Conservation (phyloP, 2,329 filamentous ascomycete species). For the Beauveria sp. region DNA sequence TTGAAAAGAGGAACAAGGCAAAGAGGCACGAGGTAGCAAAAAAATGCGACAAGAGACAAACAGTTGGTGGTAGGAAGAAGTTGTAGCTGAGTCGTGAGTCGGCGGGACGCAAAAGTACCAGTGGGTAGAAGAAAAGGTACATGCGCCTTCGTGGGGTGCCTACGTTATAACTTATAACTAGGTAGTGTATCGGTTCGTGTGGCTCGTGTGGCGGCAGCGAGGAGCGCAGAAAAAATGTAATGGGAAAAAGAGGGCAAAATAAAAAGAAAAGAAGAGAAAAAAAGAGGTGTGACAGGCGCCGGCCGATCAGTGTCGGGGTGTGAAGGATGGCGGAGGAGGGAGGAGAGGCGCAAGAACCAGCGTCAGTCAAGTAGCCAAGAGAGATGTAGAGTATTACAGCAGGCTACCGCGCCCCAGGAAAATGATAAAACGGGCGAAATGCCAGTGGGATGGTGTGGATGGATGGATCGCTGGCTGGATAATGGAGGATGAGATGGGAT, state of each 20-base stretch:
- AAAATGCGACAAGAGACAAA: background rate
- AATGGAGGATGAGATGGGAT: background rate
- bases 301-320: constrained; percentile 5
- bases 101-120: constrained; percentile 9
- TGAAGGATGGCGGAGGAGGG: background rate
- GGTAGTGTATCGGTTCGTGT: background rate
- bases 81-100: constrained; percentile 9
- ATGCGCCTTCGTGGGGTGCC: background rate
- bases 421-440: background rate
- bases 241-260: background rate
- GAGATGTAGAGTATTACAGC: background rate
- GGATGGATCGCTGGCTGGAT: background rate
- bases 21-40: background rate
- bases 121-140: background rate
- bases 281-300: constrained; percentile 6
- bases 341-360: background rate
- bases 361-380: background rate
- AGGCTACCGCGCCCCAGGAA: background rate
- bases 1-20: background rate
- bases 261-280: background rate
- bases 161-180: background rate
- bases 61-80: constrained; percentile 5
- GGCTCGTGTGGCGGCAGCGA: constrained; percentile 4
- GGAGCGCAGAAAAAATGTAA: background rate
- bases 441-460: background rate